phyloP scores from a whole-genome alignment of 176 grass and related monocot species.

The Aegilops bicornis region DNA sequence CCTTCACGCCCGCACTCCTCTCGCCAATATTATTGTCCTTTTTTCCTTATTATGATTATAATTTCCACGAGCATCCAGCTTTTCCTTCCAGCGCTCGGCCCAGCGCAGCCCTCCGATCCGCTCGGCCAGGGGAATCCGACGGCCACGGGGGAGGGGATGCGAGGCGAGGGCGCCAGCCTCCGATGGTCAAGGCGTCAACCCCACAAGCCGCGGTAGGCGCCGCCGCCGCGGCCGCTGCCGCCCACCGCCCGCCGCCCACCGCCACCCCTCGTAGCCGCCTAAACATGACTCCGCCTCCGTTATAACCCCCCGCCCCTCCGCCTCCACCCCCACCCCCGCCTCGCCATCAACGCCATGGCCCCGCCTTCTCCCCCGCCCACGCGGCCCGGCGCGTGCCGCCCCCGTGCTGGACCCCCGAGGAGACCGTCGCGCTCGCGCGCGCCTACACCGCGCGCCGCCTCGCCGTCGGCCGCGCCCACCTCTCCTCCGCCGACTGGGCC shows the following conservation, averaged over 20 bases:
- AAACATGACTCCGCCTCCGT: slow-evolving; percentile 38
- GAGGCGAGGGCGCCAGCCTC: too few species aligned
- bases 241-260: slow-evolving; percentile 29
- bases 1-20: not conserved
- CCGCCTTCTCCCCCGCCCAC: slow-evolving; percentile 12
- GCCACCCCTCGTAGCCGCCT: slow-evolving; percentile 47
- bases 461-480: slow-evolving; percentile 58
- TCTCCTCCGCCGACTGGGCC: slow-evolving; percentile 56
- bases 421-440: slow-evolving; percentile 54
- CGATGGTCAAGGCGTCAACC: slow-evolving; percentile 41
- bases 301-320: slow-evolving; percentile 38
- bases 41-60: too few species aligned
- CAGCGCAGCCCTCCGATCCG: not conserved
- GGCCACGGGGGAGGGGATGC: not conserved
- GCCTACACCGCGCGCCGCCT: slow-evolving; percentile 64
- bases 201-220: slow-evolving; percentile 44
- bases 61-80: too few species aligned
- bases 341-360: slow-evolving; percentile 15
- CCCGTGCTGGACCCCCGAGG: slow-evolving; percentile 62
- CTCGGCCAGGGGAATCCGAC: slow-evolving; percentile 8
- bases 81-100: not conserved
- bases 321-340: slow-evolving; percentile 27
- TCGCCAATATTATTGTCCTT: not conserved
- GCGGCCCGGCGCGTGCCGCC: slow-evolving; percentile 49
- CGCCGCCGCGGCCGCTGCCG: slow-evolving; percentile 31